Base-by-base conservation (phyloP, 2,329 filamentous ascomycete genomes). In the Fusarium lateritium region DNA sequence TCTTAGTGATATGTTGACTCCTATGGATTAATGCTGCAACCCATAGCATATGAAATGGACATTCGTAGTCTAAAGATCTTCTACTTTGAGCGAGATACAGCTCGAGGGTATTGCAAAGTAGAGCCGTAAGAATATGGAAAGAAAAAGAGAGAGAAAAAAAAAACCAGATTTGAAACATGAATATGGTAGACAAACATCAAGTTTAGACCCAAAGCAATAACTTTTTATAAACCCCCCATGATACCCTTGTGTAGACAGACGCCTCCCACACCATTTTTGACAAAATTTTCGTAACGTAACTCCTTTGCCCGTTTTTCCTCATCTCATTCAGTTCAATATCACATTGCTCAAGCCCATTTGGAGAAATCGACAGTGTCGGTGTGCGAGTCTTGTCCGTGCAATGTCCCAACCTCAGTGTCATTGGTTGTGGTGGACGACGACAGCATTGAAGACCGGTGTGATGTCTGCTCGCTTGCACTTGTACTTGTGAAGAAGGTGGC, bases 401-500 rank as follows among this genome's bases (percentile, higher is more conserved):
- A 28, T n/a, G 76, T 71, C 5, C 75, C 79, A 26, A 83, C 77
- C 73, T 90, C 88, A 2, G 86, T 86, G 57, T 87, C 86, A 56
- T 85, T 85, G 7, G 85, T 85, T 13, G 84, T 84, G 3, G 83
- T 83, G 11, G 83, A 84, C 31, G 83, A 85, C n/a, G 80, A 83
- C 7, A 89, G 76, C 67, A 86, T 82, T n/a, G 86, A 89, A 7
- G 86, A 88, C 42, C 88, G 83, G 60, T 90, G 87, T 53, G 86
- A 89, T 11, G 78, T 81, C 68, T 84, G 82, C 66, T 90, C 87
- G 74, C 83, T 88, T 7, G 84, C 83, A 62, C 79, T 85, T 7
- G 84, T 83, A 62, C 79, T 85, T 3, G 86, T 86, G 69, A 90
- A 87, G 73, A 91, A 91, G 3, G 88, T 91, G 7, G 88, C 88